phyloP scores from a whole-genome alignment of 352 stramenopile genomes.

The Globisporangium recalcitrans region DNA sequence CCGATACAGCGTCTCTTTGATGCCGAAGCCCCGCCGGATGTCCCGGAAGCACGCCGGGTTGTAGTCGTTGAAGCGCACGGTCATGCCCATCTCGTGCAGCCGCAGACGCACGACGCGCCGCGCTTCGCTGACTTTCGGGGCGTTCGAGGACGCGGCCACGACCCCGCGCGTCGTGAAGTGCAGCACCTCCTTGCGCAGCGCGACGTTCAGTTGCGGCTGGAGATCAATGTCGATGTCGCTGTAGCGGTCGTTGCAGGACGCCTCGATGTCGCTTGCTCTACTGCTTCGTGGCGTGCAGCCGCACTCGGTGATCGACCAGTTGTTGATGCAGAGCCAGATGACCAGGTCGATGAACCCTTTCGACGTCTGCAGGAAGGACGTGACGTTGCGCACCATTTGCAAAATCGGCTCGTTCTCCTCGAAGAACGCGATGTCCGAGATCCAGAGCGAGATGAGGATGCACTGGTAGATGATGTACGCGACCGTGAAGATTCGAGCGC shows the following conservation, averaged over 20 bases:
- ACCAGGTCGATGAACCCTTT: slow-evolving; percentile 82
- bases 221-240: slow-evolving; percentile 80
- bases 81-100: slow-evolving; percentile 79
- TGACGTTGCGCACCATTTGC: slow-evolving; percentile 44
- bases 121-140: slow-evolving; percentile 35
- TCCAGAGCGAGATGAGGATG: slow-evolving; percentile 78
- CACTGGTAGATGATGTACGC: slow-evolving; percentile 82
- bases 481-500: slow-evolving; percentile 73
- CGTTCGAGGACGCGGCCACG: slow-evolving; percentile 69
- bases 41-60: slow-evolving; percentile 64
- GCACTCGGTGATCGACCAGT: slow-evolving; percentile 28
- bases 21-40: slow-evolving; percentile 72
- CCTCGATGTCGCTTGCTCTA: slow-evolving; percentile 11
- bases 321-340: slow-evolving; percentile 81
- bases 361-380: slow-evolving; percentile 63
- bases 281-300: too few relatives aligned
- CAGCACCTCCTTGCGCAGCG: slow-evolving; percentile 83
- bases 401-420: slow-evolving; percentile 24
- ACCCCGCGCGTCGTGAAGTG: slow-evolving; percentile 86
- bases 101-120: slow-evolving; percentile 64
- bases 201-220: slow-evolving; percentile 82
- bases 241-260: slow-evolving; percentile 33
- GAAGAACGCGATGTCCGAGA: slow-evolving; percentile 51
- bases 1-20: slow-evolving; percentile 68
- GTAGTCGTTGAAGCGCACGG: slow-evolving; percentile 78